phyloP scores from a whole-genome alignment of 2,329 filamentous ascomycete genomes.

The Fusarium falciforme region DNA sequence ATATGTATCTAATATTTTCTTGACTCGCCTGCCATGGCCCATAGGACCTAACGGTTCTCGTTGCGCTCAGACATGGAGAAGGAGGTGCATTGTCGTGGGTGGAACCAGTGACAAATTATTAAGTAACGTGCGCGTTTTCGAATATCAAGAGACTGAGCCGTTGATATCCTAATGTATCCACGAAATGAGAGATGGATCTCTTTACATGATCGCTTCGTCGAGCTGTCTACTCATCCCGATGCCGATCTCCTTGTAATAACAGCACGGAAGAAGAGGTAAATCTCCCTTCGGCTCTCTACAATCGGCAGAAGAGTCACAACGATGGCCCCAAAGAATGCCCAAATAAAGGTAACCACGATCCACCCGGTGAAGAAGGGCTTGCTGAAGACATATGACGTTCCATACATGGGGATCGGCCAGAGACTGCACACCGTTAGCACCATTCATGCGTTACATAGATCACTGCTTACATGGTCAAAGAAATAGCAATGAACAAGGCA shows the following conservation, averaged over 20 bases:
- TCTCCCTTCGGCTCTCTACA: neutral
- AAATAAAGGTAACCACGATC: neutral
- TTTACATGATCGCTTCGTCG: neutral
- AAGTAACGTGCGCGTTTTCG: neutral
- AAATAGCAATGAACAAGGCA: neutral
- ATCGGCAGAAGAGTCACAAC: neutral
- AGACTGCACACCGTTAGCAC: neutral
- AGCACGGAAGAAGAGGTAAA: neutral
- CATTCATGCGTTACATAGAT: neutral
- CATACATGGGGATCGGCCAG: neutral
- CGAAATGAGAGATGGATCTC: neutral
- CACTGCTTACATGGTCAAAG: neutral
- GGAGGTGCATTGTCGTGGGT: neutral
- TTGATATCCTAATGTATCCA: neutral
- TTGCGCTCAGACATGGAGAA: neutral
- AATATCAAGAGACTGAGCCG: neutral
- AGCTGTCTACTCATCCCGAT: neutral
- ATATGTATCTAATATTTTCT: neutral
- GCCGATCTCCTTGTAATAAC: neutral
- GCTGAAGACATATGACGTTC: neutral
- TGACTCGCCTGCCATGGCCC: neutral
- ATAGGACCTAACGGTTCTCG: neutral
- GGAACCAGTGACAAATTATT: neutral
- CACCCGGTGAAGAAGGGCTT: neutral
- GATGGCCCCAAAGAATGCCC: neutral